A percentile compares a stretch with the other conserved stretches of the same genome.
phyloP scores from a whole-genome alignment of 2,329 filamentous ascomycete species.

The Pestalotiopsis sp. region DNA sequence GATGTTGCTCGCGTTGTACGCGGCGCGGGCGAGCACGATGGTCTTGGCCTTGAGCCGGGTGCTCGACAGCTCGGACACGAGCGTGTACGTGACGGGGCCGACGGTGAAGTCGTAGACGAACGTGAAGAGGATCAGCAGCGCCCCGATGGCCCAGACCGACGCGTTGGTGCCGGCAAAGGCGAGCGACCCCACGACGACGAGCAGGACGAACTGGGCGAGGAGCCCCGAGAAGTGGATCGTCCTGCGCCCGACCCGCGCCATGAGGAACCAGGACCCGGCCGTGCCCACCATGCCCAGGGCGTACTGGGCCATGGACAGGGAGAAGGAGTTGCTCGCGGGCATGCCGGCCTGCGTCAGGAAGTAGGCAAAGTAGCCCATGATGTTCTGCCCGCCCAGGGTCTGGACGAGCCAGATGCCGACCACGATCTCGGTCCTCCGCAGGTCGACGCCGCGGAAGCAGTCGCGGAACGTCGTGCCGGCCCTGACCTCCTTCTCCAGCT shows the following conservation, averaged over 20 bases:
- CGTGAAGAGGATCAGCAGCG: slow-evolving; percentile 53
- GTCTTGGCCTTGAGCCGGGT: slow-evolving; percentile 57
- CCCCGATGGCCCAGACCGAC: slow-evolving; percentile 45
- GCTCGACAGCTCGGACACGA: slow-evolving; percentile 56
- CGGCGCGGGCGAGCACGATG: slow-evolving; percentile 51
- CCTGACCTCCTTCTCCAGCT: slow-evolving; percentile 45
- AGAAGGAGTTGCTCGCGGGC: slow-evolving; percentile 44
- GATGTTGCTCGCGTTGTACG: slow-evolving; percentile 52
- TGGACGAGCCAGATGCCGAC: slow-evolving; percentile 52
- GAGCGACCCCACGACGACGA: slow-evolving; percentile 42
- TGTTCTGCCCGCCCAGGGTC: slow-evolving; percentile 47
- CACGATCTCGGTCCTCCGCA: slow-evolving; percentile 56
- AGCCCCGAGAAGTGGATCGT: slow-evolving; percentile 51
- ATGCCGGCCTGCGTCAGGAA: slow-evolving; percentile 50
- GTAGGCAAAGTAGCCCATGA: slow-evolving; percentile 53
- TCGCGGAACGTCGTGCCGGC: slow-evolving; percentile 49
- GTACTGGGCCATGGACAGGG: slow-evolving; percentile 49
- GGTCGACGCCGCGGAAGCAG: slow-evolving; percentile 54
- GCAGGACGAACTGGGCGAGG: slow-evolving; percentile 39
- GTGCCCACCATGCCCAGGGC: slow-evolving; percentile 55
- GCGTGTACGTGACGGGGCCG: slow-evolving; percentile 55
- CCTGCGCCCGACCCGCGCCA: slow-evolving; percentile 51
- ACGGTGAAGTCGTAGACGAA: slow-evolving; percentile 58
- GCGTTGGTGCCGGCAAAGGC: slow-evolving; percentile 37
- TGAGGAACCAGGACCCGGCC: slow-evolving; percentile 51